phyloP scores from a whole-genome alignment of 148 eudicot species.

The Rhododendron simsii region DNA sequence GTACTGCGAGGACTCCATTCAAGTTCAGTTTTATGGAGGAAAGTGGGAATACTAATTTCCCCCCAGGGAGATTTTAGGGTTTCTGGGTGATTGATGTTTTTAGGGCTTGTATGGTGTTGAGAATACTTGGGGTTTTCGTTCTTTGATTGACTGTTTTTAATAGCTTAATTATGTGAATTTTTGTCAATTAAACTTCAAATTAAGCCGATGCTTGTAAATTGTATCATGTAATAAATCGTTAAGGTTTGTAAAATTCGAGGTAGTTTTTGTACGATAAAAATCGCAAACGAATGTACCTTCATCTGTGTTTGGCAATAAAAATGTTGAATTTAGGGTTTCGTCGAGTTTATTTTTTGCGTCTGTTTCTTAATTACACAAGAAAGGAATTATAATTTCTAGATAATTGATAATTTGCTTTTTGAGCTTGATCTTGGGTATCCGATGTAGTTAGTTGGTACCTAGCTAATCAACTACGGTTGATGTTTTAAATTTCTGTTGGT shows the following conservation, averaged over 20 bases:
- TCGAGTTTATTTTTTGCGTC: background rate
- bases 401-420: background rate
- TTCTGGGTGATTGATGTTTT: background rate
- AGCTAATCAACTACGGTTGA: background rate
- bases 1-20: background rate
- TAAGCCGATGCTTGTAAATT: background rate
- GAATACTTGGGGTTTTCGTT: background rate
- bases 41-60: background rate
- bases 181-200: background rate
- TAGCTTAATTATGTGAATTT: background rate
- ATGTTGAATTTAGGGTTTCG: background rate
- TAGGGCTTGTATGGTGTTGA: background rate
- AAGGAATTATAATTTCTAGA: background rate
- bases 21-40: slow-evolving; percentile 2
- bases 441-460: background rate
- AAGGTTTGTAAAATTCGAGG: background rate
- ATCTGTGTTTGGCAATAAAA: background rate
- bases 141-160: background rate
- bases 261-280: background rate
- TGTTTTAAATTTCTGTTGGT: background rate
- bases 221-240: background rate
- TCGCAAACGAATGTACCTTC: background rate
- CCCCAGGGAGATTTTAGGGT: slow-evolving; percentile 3
- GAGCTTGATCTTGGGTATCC: background rate
- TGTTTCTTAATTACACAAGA: background rate